These are phyloP conservation scores for Mrakia hoshinonis DNA, from an alignment of 768 basidiomycete species.

Conservation along the genomic window DNA sequence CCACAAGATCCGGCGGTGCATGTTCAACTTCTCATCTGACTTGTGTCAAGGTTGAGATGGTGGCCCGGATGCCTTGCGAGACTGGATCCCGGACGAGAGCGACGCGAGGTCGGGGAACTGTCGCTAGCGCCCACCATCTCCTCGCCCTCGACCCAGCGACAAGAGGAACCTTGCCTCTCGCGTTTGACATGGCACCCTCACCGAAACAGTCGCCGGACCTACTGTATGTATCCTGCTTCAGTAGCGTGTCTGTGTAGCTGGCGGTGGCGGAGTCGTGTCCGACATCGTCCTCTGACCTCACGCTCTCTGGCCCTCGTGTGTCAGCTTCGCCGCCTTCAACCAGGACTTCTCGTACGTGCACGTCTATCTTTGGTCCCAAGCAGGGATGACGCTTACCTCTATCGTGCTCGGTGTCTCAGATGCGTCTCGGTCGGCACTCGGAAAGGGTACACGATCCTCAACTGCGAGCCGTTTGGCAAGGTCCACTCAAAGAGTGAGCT, in stretches of 20 bases:
- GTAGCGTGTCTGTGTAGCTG: background rate
- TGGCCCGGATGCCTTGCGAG: background rate
- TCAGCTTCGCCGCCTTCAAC: constrained; percentile 54
- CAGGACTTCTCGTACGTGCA: constrained; percentile 81
- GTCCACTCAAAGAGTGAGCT: constrained; percentile 88
- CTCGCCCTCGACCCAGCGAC: background rate
- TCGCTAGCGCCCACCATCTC: background rate
- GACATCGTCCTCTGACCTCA: background rate
- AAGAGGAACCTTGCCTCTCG: background rate
- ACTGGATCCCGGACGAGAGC: no score
- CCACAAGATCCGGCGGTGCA: no score
- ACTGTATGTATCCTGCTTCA: background rate
- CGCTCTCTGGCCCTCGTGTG: background rate
- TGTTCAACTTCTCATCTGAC: background rate
- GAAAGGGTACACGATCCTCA: constrained; percentile 93
- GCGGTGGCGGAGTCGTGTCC: background rate
- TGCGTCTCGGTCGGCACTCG: constrained; percentile 91
- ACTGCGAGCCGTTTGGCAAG: constrained; percentile 93
- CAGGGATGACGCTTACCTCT: background rate
- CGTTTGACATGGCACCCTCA: background rate
- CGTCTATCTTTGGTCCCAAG: constrained; percentile 17
- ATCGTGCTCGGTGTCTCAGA: constrained; percentile 35
- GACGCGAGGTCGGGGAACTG: no score
- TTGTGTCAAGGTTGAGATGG: background rate
- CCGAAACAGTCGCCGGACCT: constrained; percentile 11